Base-by-base conservation (phyloP, 208 protist species). In the Leishmania major region DNA sequence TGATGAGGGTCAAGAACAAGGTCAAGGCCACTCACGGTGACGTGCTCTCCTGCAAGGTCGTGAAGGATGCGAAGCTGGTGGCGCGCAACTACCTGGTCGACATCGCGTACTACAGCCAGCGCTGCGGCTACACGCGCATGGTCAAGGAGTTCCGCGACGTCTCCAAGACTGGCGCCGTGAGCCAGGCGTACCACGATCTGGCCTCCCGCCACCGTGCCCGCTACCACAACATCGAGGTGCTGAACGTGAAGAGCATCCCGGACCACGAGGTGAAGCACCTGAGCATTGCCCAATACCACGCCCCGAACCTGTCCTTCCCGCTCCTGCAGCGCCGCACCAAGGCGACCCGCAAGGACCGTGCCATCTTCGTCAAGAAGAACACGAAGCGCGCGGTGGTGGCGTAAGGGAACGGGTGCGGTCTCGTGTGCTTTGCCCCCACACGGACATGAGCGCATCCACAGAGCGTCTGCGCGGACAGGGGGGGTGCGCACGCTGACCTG, bases 11-110 rank as follows among this genome's bases (percentile, higher is more conserved):
- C 82, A 96, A 99, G 86, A 94, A 99, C 78, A 99, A 99, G 92
- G 88, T 99, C 82, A 99, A 99, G 99, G 95, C 97, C 83, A 96
- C 98, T 62, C 96, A 98, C 88, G 99, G 99, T 85, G 97, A 99
- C 90, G 93, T 98, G 71, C 89, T 99, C 76, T 92, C 94, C 47
- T 94, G 98, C 89, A 96, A 97, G 83, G 95, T 98, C 77, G 89
- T 99, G 83, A 96, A 96, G 85, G 99, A 99, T 88, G 96, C 97
- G 84, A 98, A 98, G 85, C 95, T 99, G 66, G 85, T 70, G 53
- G 96, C 99, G 83, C 99, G 99, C 93, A 99, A 99, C 97, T 99
- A 99, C 92, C 97, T 95, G 84, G 96, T 99, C 75, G 99, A 98
- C 88, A 92, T 99, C 80, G 96, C 99, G 64, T 97, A 97, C 91